Conservation (phyloP, 176 grass and related monocot species). For the Aegilops speltoides region DNA sequence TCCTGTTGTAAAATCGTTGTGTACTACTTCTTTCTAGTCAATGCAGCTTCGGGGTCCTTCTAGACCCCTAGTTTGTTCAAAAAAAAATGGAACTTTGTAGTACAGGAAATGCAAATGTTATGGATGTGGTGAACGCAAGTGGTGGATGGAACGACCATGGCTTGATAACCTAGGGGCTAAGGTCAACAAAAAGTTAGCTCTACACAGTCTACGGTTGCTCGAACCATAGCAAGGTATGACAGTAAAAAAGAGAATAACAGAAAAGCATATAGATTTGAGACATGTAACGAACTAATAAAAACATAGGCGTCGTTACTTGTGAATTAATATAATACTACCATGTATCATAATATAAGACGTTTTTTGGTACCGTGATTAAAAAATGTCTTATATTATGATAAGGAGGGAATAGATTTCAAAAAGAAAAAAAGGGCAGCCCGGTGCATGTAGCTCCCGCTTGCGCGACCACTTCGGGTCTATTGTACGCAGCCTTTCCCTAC, state of each 20-base stretch:
- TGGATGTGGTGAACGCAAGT: background rate
- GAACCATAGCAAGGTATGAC: background rate
- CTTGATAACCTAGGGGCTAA: slow-evolving; percentile 12
- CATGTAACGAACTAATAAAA: background rate
- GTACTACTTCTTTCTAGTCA: no score
- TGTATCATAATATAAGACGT: no score
- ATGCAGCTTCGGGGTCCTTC: no score
- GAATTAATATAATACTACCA: background rate
- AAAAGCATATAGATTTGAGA: background rate
- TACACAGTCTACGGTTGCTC: background rate
- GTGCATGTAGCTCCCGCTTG: no score
- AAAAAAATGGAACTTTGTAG: background rate
- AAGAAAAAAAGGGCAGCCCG: no score
- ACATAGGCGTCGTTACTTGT: background rate
- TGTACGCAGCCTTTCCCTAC: no score
- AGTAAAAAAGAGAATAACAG: background rate
- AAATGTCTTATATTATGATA: no score
- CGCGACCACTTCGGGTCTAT: no score
- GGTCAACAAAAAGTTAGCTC: slow-evolving; percentile 5
- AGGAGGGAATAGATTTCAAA: background rate
- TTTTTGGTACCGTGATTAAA: no score
- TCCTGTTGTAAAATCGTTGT: no score
- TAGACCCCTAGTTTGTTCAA: no score
- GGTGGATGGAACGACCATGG: background rate
- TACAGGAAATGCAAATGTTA: background rate